Evolutionary conservation across 495 filamentous ascomycete species (phyloP).

Genomic region (Podospora appendiculata): DNA sequence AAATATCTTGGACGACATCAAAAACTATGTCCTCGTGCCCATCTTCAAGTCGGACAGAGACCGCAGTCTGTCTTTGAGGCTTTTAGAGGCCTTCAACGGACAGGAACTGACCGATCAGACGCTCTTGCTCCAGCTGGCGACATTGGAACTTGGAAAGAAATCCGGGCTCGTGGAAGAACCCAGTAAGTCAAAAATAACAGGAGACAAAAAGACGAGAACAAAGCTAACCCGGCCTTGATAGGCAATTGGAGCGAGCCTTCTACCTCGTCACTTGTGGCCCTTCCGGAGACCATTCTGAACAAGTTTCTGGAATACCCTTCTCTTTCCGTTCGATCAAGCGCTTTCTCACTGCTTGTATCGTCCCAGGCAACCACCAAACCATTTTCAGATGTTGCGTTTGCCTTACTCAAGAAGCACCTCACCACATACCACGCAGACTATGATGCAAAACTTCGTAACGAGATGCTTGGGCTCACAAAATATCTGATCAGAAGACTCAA

Average conservation of each 20-base stretch:
- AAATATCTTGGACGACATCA: conserved; percentile 55
- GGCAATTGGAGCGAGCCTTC: conserved; percentile 2
- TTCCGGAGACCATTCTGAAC: conserved; percentile 37
- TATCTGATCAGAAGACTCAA: conserved; percentile 61
- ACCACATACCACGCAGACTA: conserved; percentile 68
- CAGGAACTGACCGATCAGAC: conserved; percentile 43
- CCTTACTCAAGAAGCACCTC: conserved; percentile 53
- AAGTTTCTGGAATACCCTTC: conserved; percentile 55
- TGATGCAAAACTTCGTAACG: conserved; percentile 75
- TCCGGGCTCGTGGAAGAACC: conserved; percentile 66
- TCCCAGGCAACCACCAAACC: conserved; percentile 64
- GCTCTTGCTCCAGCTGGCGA: conserved; percentile 51
- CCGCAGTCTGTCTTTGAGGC: conserved; percentile 40
- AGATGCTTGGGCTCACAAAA: conserved; percentile 59
- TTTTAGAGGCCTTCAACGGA: conserved; percentile 43
- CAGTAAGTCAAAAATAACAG: conserved; percentile 46
- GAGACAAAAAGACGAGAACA: too few species aligned
- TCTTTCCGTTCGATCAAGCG: conserved; percentile 59
- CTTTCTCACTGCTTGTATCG: conserved; percentile 64
- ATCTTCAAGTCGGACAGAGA: conserved; percentile 59
- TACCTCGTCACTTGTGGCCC: conserved; percentile 18
- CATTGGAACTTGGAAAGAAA: conserved; percentile 74
- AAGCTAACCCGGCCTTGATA: not conserved
- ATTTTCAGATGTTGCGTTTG: conserved; percentile 49
- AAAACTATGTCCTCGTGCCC: conserved; percentile 63